Base-by-base conservation (phyloP, 257 asterid species). In the Euphrasia confusa region DNA sequence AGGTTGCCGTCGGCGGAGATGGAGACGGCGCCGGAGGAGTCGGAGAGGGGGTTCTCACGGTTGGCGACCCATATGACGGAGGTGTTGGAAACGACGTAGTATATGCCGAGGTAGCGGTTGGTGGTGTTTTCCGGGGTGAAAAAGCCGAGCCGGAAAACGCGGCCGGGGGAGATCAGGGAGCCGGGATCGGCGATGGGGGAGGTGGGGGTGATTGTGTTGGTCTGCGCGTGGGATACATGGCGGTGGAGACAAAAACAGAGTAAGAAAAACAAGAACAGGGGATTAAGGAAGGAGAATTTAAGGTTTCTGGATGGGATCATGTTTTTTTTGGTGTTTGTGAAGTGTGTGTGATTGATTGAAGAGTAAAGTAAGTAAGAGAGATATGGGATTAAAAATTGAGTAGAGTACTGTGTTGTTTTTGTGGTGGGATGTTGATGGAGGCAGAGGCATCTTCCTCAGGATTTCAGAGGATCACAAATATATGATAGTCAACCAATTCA, bases 11-110 rank as follows among this genome's bases (percentile, higher is more conserved):
- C 54, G 54, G 1, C 8, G 54, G 54, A 48, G 1, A 48, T 14
- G 21, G 54, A 0, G 4, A 48, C 54, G 17, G 9, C 5, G 54
- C 54, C 54, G 21, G 54, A 14, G 26, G 54, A 3, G 18, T 48
- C 54, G 1, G 24, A 4, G 54, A 48, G 54, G 54, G 54, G 54
- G 6, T 21, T 59, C 21, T 67, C 70, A 9, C 78, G 56, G 71
- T 75, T 79, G 32, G 77, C 80, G 12, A 77, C 60, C 81, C 78
- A 77, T 45, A 67, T 55, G n/a, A 72, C 66, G 12, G 77, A 52
- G 26, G 72, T 17, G 11, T 64, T 70, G 0, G 81, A 75, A 15
- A 75, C 76, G 37, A 35, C 52, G 74, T 77, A 56, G 81, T 71
- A 72, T 66, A 75, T 65, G 11, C 68, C 85, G 2, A 77, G 39